Base-by-base conservation (phyloP, 192 early-diverging fungal species). In the Entophlyctis luteolus region DNA sequence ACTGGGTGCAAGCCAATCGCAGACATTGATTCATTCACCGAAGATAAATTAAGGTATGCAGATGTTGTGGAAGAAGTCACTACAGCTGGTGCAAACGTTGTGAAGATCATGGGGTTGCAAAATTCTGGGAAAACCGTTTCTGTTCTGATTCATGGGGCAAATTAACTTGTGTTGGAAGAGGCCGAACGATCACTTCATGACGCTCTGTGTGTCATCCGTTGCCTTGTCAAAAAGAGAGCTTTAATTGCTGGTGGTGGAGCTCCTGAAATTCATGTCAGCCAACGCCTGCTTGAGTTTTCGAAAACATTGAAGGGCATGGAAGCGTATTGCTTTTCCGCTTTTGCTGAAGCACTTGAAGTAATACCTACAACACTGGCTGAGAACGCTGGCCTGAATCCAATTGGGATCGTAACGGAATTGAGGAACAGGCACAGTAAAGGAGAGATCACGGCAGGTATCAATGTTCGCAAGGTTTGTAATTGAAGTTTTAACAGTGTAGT, bases 1-100 rank as follows among this genome's bases (percentile, higher is more conserved):
- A 91, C 93, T 54, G 96, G 96, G 46, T 98, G 95, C 84, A 98
- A 97, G 75, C 96, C 96, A 62, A 96, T 98, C 74, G 96, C 96
- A 10, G 96, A 99, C 74, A 91, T 99, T 71, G 96, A 99, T 60
- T 94, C 95, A 14, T 99, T 99, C 76, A 90, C 90, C 58, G 95
- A 98, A 73, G 96, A 99, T 73, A 99, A 98, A 72, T 88, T 99
- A 48, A 95, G 95, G 62, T 91, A 88, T 56, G 95, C 96, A 20
- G 94, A 99, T 59, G 73, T 96, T 16, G 82, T 99, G 48, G 96
- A 99, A 65, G 96, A 99, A 71, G 84, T 87, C 22, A 88, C 93
- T 57, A 82, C 88, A 16, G 81, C 87, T 10, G 96, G 96, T 37
- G 86, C 93, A 60, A 90, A 90, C 50, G 86, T 96, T 42, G 91